A percentile compares a stretch with the other conserved stretches of the same genome.
Evolutionary conservation across 495 filamentous ascomycete species (phyloP).

Genomic region (Penicillium pancosmium): DNA sequence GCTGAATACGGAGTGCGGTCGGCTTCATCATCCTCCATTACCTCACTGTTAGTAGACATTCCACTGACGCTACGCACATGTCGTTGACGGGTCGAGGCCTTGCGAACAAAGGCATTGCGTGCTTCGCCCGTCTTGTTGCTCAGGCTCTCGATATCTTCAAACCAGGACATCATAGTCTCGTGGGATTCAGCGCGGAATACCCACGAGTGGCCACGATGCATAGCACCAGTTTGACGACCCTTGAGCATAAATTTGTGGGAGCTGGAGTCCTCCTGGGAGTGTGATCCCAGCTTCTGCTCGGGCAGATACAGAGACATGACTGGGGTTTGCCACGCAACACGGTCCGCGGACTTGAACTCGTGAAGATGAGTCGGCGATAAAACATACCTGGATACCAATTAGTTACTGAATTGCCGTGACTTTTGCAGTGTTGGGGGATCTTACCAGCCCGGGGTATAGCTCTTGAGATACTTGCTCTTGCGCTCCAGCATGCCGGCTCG

Average conservation of each 20-base stretch:
- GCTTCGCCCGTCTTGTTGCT: conserved; percentile 90
- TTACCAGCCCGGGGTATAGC: conserved; percentile 95
- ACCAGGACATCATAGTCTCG: conserved; percentile 98
- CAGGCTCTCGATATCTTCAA: conserved; percentile 84
- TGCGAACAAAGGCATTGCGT: conserved; percentile 81
- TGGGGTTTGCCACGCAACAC: conserved; percentile 68
- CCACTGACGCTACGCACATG: conserved; percentile 77
- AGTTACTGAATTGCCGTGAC: conserved; percentile 32
- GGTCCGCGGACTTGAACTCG: conserved; percentile 93
- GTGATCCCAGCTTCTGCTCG: conserved; percentile 92
- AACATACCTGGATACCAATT: conserved; percentile 70
- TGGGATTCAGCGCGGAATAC: conserved; percentile 94
- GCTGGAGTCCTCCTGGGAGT: conserved; percentile 78
- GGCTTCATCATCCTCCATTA: conserved; percentile 86
- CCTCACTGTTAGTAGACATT: conserved; percentile 68
- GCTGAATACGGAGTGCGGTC: conserved; percentile 71
- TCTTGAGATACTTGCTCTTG: conserved; percentile 98
- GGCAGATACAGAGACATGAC: conserved; percentile 96
- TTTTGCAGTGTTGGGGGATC: conserved; percentile 26
- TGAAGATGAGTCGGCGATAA: conserved; percentile 95
- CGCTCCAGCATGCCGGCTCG: conserved; percentile 89
- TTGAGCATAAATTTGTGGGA: conserved; percentile 99
- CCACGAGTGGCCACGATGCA: conserved; percentile 97
- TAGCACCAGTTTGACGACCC: conserved; percentile 86
- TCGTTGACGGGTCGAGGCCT: conserved; percentile 77